Percentiles rank a stretch among this genome's conserved stretches.
phyloP scores from a whole-genome alignment of 108 stramenopile genomes.

The Nitzschia putrida region DNA sequence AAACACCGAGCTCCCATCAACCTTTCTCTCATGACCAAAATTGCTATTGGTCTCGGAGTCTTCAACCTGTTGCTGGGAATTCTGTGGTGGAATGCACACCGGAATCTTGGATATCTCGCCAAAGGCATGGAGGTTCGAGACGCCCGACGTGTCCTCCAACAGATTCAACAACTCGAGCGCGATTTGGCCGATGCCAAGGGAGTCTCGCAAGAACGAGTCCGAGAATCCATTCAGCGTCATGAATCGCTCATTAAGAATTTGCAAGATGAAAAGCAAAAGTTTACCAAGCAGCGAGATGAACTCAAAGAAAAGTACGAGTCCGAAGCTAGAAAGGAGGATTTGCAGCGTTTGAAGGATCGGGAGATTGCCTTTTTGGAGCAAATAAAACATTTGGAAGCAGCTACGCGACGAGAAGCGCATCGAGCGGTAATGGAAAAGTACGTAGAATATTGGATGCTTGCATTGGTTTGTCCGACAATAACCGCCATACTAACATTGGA shows the following conservation, averaged over 20 bases:
- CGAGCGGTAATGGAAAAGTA: slow-evolving; percentile 65
- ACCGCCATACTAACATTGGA: neutral
- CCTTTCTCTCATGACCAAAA: neutral
- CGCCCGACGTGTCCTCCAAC: neutral
- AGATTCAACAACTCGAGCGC: slow-evolving; percentile 1
- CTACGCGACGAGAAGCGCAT: slow-evolving; percentile 40
- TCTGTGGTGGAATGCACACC: slow-evolving; percentile 5
- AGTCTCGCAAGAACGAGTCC: neutral
- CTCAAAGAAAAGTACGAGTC: slow-evolving; percentile 8
- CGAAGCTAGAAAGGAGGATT: slow-evolving; percentile 7
- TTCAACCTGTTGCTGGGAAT: slow-evolving; percentile 3
- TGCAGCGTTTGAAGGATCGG: slow-evolving; percentile 22
- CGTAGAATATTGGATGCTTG: slow-evolving; percentile 9
- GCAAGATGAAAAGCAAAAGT: slow-evolving; percentile 6
- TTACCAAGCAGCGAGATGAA: slow-evolving; percentile 12
- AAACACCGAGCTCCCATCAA: neutral
- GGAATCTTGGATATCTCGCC: neutral
- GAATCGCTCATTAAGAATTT: slow-evolving; percentile 1
- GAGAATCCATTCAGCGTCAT: neutral
- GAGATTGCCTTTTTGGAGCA: slow-evolving; percentile 56
- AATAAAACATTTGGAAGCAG: slow-evolving; percentile 41
- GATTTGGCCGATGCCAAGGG: neutral
- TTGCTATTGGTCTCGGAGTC: neutral
- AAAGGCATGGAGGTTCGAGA: neutral
- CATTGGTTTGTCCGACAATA: neutral